These are phyloP conservation scores for Nemania sp. DNA, from an alignment of 2,329 filamentous ascomycete genomes.

Conservation along the genomic window DNA sequence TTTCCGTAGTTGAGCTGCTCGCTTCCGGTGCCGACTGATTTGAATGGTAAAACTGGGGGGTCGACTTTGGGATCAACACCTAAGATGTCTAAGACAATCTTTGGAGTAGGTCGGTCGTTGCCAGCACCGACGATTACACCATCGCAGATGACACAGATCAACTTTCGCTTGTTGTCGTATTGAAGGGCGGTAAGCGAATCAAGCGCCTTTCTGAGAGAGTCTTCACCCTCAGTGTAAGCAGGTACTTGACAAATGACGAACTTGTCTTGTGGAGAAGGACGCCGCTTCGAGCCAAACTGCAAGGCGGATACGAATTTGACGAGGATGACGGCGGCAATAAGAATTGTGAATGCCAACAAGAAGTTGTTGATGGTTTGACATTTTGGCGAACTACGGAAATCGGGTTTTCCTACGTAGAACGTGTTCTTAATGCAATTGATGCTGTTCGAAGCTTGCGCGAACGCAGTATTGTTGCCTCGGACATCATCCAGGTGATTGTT, in stretches of 20 bases:
- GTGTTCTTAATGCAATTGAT: slow-evolving; percentile 79
- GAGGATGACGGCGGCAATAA: slow-evolving; percentile 77
- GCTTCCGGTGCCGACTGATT: slow-evolving; percentile 83
- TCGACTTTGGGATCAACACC: slow-evolving; percentile 97
- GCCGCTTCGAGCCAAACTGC: slow-evolving; percentile 88
- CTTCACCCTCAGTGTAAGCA: slow-evolving; percentile 97
- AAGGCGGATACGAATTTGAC: slow-evolving; percentile 92
- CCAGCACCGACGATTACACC: slow-evolving; percentile 95
- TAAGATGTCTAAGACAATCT: slow-evolving; percentile 96
- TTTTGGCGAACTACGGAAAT: slow-evolving; percentile 76
- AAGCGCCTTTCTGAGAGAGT: slow-evolving; percentile 87
- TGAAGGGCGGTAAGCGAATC: slow-evolving; percentile 93
- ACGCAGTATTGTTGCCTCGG: slow-evolving; percentile 54
- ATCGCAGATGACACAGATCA: slow-evolving; percentile 95
- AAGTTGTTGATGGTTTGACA: slow-evolving; percentile 93
- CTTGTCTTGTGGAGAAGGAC: slow-evolving; percentile 90
- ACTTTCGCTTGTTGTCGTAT: slow-evolving; percentile 97
- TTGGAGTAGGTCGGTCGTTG: slow-evolving; percentile 94
- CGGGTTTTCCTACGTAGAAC: slow-evolving; percentile 80
- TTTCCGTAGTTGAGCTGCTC: slow-evolving; percentile 98
- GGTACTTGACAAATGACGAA: slow-evolving; percentile 99
- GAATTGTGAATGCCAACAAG: slow-evolving; percentile 80
- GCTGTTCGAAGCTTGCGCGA: slow-evolving; percentile 62
- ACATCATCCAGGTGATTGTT: slow-evolving; percentile 54
- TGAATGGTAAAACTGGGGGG: slow-evolving; percentile 90